Base-by-base conservation (phyloP, 108 stramenopile species). In the Conticribra weissflogii region DNA sequence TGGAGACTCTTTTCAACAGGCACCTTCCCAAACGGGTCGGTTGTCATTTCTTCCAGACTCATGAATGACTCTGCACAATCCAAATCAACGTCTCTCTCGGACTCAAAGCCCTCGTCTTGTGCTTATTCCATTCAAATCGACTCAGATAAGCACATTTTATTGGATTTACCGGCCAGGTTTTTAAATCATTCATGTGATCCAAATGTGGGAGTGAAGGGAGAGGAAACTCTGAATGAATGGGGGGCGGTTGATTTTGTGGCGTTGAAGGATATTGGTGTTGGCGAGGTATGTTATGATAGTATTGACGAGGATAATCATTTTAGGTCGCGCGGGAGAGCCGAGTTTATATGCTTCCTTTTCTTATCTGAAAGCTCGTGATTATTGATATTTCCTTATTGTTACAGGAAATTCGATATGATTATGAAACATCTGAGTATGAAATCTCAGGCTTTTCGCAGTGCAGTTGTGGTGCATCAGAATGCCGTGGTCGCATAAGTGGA, bases 111-210 rank as follows among this genome's bases (percentile, higher is more conserved):
- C 4, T 24, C 29, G 48, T 62, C 60, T 24, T 57, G 76, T 63
- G 71, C 81, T 14, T 82, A 86, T 53, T 65, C 79, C 2, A 66
- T 86, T 32, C 85, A 86, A 57, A 78, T 51, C 2, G 66, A 45
- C 55, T 78, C 67, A 66, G 49, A 76, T 25, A 53, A 63, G 32
- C 85, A 86, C 49, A 76, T 81, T 3, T 25, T 79, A 33, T 82
- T 88, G 72, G 79, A 88, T 68, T 25, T 85, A 14, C 87, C 87
- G 29, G 81, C 83, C 2, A 68, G 65, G 29, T 74, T 85, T 28
- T 62, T 88, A 44, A 88, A 88, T 64, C 87, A 88, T 52, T 78
- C 77, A 0, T 85, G 87, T 61, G 72, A 83, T 61, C 72, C 87
- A 29, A 88, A 84, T 52, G 59, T 88, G 21, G 83, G 83, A 0